phyloP scores from a whole-genome alignment of 2,329 filamentous ascomycete species.

The Salinomyces thailandicus region DNA sequence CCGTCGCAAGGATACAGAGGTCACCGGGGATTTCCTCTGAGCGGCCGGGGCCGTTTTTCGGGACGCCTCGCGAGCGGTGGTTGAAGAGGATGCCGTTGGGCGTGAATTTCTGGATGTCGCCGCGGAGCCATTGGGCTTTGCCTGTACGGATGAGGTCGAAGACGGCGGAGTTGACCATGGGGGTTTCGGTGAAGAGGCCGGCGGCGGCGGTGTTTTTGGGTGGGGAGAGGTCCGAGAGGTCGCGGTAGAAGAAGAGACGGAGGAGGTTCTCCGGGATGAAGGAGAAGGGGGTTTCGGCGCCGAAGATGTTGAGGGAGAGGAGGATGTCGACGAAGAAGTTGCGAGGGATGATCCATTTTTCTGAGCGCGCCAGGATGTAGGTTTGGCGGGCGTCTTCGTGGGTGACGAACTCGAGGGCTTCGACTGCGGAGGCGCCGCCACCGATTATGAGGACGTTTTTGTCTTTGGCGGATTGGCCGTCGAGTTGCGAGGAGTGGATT shows the following conservation, averaged over 20 bases:
- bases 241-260: conserved; percentile 71
- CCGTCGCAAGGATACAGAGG: conserved; percentile 73
- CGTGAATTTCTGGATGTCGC: conserved; percentile 60
- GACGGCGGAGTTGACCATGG: conserved; percentile 74
- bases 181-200: conserved; percentile 72
- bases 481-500: conserved; percentile 65
- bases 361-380: conserved; percentile 55
- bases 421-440: conserved; percentile 69
- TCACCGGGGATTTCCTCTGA: conserved; percentile 59
- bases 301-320: conserved; percentile 67
- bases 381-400: conserved; percentile 56
- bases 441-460: conserved; percentile 71
- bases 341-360: conserved; percentile 21
- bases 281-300: conserved; percentile 55
- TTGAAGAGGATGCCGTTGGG: conserved; percentile 60
- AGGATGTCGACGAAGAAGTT: conserved; percentile 53
- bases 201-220: conserved; percentile 38
- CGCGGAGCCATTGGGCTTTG: conserved; percentile 67
- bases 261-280: conserved; percentile 70
- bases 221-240: conserved; percentile 63
- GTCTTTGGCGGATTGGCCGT: conserved; percentile 59
- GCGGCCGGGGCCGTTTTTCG: conserved; percentile 62
- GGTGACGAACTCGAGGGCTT: conserved; percentile 70
- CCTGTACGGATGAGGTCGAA: conserved; percentile 64
- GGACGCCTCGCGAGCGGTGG: conserved; percentile 59